Percentiles rank a stretch among this genome's conserved stretches.
Conservation (phyloP, 2,329 filamentous ascomycete species). For the Aureobasidium melanogenum region DNA sequence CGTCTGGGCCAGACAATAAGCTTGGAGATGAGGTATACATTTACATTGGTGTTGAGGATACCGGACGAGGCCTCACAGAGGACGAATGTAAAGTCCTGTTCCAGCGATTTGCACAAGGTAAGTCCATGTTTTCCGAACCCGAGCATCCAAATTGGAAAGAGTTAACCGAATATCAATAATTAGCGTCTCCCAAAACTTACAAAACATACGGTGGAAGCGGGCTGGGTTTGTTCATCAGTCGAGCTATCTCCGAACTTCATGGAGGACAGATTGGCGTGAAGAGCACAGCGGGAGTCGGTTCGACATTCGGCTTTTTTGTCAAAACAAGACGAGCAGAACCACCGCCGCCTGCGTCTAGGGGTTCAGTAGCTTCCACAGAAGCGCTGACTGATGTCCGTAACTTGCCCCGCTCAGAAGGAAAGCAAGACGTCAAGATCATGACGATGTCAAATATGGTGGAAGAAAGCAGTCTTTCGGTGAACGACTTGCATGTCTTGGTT, state of each 20-base stretch:
- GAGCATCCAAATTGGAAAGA: not conserved
- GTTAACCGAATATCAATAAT: not conserved
- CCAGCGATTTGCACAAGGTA: conserved; percentile 59
- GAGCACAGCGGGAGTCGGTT: conserved; percentile 49
- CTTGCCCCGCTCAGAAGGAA: not conserved
- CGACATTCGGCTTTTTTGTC: conserved; percentile 59
- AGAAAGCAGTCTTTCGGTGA: not conserved
- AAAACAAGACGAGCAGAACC: conserved; percentile 31
- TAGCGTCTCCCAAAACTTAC: conserved; percentile 1
- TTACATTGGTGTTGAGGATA: conserved; percentile 27
- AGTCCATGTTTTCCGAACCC: conserved; percentile 27
- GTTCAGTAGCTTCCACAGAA: not conserved
- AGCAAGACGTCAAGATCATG: not conserved
- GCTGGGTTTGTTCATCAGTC: conserved; percentile 58
- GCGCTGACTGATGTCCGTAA: not conserved
- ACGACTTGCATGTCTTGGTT: conserved; percentile 11
- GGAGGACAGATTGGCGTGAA: conserved; percentile 58
- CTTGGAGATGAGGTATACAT: conserved; percentile 28
- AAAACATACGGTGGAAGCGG: conserved; percentile 60
- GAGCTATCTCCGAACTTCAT: conserved; percentile 48
- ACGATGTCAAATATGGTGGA: not conserved
- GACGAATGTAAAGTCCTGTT: conserved; percentile 42
- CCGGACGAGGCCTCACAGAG: conserved; percentile 26
- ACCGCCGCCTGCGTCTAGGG: not conserved
- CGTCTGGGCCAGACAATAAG: not conserved